A percentile compares a stretch with the other conserved stretches of the same genome.
These are phyloP conservation scores for Agapanthus africanus DNA, from an alignment of 106 monocot genomes.

Conservation along the genomic window DNA sequence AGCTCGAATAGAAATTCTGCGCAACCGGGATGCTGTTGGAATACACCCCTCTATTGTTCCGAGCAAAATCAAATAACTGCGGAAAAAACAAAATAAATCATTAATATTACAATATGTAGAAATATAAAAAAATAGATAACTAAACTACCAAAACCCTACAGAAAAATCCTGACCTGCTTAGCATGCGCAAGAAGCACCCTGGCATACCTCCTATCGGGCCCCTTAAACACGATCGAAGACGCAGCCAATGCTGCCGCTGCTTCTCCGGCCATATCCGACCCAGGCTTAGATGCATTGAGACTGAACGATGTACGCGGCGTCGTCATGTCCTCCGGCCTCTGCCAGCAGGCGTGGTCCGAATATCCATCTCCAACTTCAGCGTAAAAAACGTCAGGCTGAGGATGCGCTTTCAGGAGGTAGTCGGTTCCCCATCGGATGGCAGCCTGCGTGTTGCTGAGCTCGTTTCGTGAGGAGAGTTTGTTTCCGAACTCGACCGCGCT, in stretches of 20 bases:
- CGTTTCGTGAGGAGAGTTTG: constrained; percentile 17
- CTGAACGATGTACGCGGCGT: constrained; percentile 39
- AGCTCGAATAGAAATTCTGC: constrained; percentile 42
- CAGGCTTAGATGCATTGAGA: constrained; percentile 29
- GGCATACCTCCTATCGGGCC: constrained; percentile 20
- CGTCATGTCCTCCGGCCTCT: constrained; percentile 76
- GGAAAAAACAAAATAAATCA: neutral
- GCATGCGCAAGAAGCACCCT: constrained; percentile 33
- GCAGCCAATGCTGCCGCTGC: constrained; percentile 62
- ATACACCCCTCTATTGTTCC: constrained; percentile 34
- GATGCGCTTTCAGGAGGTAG: constrained; percentile 54
- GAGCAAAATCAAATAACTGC: constrained; percentile 64
- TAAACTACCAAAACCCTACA: neutral
- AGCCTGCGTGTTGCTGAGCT: constrained; percentile 37
- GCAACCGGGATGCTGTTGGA: constrained; percentile 44
- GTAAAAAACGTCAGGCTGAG: constrained; percentile 27
- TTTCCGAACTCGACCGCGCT: constrained; percentile 34
- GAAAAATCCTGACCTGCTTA: constrained; percentile 24
- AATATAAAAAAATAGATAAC: too few species aligned
- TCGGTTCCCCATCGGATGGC: constrained; percentile 73
- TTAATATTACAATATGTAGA: neutral
- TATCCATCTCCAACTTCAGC: constrained; percentile 67
- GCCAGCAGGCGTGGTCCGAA: constrained; percentile 80
- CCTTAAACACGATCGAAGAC: constrained; percentile 38
- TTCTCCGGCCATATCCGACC: constrained; percentile 57